Conservation (phyloP, 306 rosid species). For the Quercus robur region DNA sequence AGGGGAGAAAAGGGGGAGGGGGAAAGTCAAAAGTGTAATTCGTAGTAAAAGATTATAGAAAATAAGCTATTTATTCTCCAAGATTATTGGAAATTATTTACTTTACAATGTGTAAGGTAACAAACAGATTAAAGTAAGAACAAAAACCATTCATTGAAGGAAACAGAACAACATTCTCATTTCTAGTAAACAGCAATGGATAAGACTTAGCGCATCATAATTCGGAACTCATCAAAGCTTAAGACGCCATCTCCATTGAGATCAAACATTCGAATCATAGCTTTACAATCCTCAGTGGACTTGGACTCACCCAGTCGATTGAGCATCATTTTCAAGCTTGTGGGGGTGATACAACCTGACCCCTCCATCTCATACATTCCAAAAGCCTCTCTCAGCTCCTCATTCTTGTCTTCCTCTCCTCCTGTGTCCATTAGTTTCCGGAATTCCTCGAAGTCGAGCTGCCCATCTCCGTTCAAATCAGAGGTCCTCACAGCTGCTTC, state of each 20-base stretch:
- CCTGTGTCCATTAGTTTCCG: conserved; percentile 22
- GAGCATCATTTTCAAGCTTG: conserved; percentile 33
- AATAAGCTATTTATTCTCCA: not conserved
- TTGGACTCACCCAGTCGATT: conserved; percentile 21
- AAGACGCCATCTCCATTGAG: conserved; percentile 40
- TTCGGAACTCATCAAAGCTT: conserved; percentile 29
- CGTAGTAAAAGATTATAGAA: not conserved
- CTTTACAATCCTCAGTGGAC: conserved; percentile 22
- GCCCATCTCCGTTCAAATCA: conserved; percentile 38
- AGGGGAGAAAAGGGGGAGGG: no score
- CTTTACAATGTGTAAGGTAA: no score
- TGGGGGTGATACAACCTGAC: conserved; percentile 22
- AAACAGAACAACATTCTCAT: not conserved
- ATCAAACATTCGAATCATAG: conserved; percentile 26
- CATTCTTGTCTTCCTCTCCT: conserved; percentile 18
- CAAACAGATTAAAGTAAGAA: not conserved
- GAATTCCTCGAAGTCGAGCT: conserved; percentile 29
- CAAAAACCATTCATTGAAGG: no score
- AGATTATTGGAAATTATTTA: not conserved
- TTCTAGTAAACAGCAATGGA: not conserved
- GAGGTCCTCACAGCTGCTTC: conserved; percentile 15
- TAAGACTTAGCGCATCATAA: conserved; percentile 19
- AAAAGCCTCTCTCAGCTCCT: conserved; percentile 28
- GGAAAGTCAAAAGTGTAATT: no score
- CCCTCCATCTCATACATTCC: conserved; percentile 32